Evolutionary conservation across 169 alveolate species (phyloP), one percentile per base, ranked within the genome.

Genomic region (Eimeria zaria): DNA sequence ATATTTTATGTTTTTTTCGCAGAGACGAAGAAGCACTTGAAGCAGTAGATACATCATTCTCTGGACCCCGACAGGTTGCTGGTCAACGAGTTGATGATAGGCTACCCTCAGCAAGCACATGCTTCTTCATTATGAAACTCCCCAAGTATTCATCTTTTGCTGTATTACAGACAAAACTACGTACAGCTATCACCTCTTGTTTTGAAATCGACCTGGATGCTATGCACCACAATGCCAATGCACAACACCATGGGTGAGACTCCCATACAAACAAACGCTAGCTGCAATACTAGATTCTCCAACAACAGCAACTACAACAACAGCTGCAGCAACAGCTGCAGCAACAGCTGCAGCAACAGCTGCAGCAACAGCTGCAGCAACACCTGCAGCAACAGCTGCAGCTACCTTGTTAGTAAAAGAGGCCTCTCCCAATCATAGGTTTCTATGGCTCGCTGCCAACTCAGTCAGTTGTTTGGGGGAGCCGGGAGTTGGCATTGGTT

Each of bases 201-300:
- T 98, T 98, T 46, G 99, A 99, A 12, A 98, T 98, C 27, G 99
- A 98, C 96, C 97, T 98, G 69, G 99, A 98, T 96, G 99, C 90
- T 67, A 60, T 91, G 67, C 96, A 91, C 91, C 96, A 94, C 53
- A 64, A 60, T 33, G 69, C 48, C 24, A 60, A 84, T 24, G 80
- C 60, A 39, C 60, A 60, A 73, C 80, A 84, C 92, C 74, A 84
- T 60, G 92, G 18, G 60, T 55, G 36, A 33, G 55, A 39, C 8
- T 27, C 46, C 24, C 27, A 18, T 74, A 51, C 46, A 74, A 9
- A 53, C 62, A 53, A 20, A 6, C 27, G 67, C 67, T 14, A n/a
- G 20, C 7, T 41, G 87, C 62, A 41, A 22, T 44, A 36, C n/a
- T n/a, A n/a, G n/a, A n/a, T n/a, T n/a, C n/a, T n/a, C n/a, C n/a